Evolutionary conservation across 805 yeast species (phyloP), one percentile per base, ranked within the genome.

Genomic region (Nakazawaea ernobii): DNA sequence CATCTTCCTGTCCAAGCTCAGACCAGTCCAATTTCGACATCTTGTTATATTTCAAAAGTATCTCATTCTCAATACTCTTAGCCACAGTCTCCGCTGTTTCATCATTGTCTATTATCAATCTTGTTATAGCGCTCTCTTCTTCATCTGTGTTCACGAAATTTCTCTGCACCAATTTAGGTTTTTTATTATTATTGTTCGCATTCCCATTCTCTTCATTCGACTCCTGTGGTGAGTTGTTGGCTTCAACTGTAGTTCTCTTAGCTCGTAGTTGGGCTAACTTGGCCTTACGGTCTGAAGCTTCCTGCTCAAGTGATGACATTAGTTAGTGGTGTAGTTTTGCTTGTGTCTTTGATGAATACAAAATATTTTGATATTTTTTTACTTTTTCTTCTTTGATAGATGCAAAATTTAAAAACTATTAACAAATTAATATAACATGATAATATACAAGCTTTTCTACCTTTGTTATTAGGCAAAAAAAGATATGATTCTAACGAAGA

Each of bases 401-500:
- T 20, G 24, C 24, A 20, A 20, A 20, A 20, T 20, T 20, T 20
- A 20, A 20, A 20, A 20, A 20, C 24, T 20, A 20, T 20, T 20
- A 20, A 20, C 24, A 20, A 20, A 20, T 20, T 20, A 20, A 20
- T 20, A 20, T 20, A 20, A 20, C 24, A 20, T 3, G 24, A 20
- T 20, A 20, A 20, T 20, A 20, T 20, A 20, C 24, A 20, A 20
- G 5, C 24, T 20, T 20, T 20, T 20, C 24, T 5, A 20, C 24
- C 24, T 33, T n/a, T 11, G 24, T 26, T 35, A 30, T 13, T 15
- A 6, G 35, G 6, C 14, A 4, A 14, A n/a, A 14, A 8, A 14
- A 14, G 27, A 26, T 30, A 30, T 20, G 17, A 6, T n/a, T 41
- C 53, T 60, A 78, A 54, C 76, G 77, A 52, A 88, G 74, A 27